phyloP scores from a whole-genome alignment of 2,329 filamentous ascomycete species.

The Didymellaceae sp. region DNA sequence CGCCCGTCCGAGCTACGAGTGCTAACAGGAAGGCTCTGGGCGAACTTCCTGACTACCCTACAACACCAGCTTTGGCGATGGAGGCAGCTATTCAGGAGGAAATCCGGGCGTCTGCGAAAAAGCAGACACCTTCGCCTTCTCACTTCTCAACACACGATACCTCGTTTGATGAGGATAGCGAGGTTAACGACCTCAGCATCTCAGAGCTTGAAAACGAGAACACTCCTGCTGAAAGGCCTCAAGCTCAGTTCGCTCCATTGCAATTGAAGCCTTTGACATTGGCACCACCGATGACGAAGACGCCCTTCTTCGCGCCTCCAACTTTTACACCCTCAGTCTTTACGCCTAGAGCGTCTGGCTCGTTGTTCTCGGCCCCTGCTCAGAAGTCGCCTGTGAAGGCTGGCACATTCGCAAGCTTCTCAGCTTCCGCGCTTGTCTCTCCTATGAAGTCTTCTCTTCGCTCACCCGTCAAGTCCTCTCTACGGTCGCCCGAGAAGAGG shows the following conservation, averaged over 20 bases:
- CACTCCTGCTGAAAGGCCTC: constrained; percentile 17
- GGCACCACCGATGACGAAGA: constrained; percentile 24
- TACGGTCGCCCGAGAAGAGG: constrained; percentile 46
- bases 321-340: constrained; percentile 17
- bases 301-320: constrained; percentile 14
- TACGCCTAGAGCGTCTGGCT: constrained; percentile 7
- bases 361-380: constrained; percentile 10
- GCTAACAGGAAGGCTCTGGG: constrained; percentile 15
- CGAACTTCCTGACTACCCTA: constrained; percentile 27
- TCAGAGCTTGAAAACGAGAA: constrained; percentile 20
- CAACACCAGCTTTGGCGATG: constrained; percentile 31
- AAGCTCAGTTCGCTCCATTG: constrained; percentile 12
- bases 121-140: constrained; percentile 32
- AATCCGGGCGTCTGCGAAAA: constrained; percentile 35
- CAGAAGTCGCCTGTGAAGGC: constrained; percentile 14
- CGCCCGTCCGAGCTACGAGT: constrained; percentile 16
- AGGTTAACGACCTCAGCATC: constrained; percentile 23
- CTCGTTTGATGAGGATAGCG: constrained; percentile 25
- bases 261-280: constrained; percentile 21
- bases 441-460: constrained; percentile 38
- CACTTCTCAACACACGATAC: constrained; percentile 18
- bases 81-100: constrained; percentile 36
- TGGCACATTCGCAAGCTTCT: constrained; percentile 11
- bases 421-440: constrained; percentile 26
- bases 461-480: constrained; percentile 43